Conservation (phyloP, 257 asterid species). For the Pogostemon cablin region DNA sequence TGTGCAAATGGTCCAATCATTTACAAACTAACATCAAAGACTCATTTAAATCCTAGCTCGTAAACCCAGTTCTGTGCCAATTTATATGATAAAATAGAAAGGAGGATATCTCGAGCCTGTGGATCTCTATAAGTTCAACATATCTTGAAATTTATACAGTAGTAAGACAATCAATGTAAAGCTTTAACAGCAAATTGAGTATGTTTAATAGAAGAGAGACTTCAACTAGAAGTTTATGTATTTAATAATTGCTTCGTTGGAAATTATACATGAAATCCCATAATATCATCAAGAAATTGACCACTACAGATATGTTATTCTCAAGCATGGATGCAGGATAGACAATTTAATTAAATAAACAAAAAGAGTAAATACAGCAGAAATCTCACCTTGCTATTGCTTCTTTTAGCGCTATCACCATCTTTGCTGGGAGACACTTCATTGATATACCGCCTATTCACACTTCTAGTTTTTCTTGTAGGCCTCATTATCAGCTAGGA, state of each 20-base stretch:
- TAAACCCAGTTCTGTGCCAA: constrained; percentile 16
- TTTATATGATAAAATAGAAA: constrained; percentile 6
- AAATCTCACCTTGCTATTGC: constrained; percentile 65
- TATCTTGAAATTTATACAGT: constrained; percentile 11
- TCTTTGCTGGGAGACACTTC: constrained; percentile 74
- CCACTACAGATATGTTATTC: neutral
- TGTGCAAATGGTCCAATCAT: constrained; percentile 17
- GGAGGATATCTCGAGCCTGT: neutral
- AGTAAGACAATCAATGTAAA: constrained; percentile 9
- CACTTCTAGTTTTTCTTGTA: constrained; percentile 62
- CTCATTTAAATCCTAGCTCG: constrained; percentile 3
- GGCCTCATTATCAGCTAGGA: constrained; percentile 68
- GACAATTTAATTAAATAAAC: constrained; percentile 17
- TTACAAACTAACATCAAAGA: constrained; percentile 5
- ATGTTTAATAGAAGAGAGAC: constrained; percentile 28
- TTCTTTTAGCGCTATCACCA: constrained; percentile 56
- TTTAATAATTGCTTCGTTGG: constrained; percentile 16
- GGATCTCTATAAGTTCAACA: constrained; percentile 24
- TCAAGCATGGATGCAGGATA: constrained; percentile 4
- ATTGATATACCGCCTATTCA: constrained; percentile 50
- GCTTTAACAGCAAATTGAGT: constrained; percentile 25
- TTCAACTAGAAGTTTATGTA: constrained; percentile 13
- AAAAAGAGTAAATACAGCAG: constrained; percentile 22
- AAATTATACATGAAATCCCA: constrained; percentile 13
- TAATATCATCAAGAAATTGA: constrained; percentile 19